Conservation (phyloP, 2,329 filamentous ascomycete genomes). For the Aureobasidium sp. region DNA sequence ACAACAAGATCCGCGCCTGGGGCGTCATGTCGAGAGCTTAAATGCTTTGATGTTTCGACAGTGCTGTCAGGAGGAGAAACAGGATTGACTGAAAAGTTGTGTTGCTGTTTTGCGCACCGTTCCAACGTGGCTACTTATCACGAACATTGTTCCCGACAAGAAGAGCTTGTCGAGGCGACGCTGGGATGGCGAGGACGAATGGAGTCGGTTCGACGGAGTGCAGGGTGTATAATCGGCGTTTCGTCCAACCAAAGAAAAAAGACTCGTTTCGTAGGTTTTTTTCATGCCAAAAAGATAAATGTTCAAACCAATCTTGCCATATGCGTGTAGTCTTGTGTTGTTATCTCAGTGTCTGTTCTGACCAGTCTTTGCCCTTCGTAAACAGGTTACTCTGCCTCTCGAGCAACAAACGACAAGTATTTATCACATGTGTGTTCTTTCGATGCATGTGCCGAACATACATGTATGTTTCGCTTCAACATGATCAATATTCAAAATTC, state of each 20-base stretch:
- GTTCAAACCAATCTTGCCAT: slow-evolving; percentile 7
- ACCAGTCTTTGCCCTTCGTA: not conserved
- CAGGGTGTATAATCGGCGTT: slow-evolving; percentile 13
- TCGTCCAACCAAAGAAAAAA: slow-evolving; percentile 13
- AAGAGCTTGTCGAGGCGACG: slow-evolving; percentile 10
- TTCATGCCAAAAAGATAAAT: slow-evolving; percentile 15
- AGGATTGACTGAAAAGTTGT: slow-evolving; percentile 12
- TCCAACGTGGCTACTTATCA: slow-evolving; percentile 1
- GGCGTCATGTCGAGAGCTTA: slow-evolving; percentile 84
- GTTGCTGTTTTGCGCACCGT: slow-evolving; percentile 8
- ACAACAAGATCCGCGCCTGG: slow-evolving; percentile 98
- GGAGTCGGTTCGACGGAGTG: slow-evolving; percentile 12
- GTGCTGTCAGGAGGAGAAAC: not conserved
- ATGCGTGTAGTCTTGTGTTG: not conserved
- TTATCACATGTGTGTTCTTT: not conserved
- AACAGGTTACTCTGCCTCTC: too few relatives aligned
- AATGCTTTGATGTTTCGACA: slow-evolving; percentile 17
- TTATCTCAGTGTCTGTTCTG: too few relatives aligned
- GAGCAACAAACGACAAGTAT: too few relatives aligned
- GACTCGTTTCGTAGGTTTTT: slow-evolving; percentile 15
- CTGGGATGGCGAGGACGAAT: not conserved
- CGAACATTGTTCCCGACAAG: not conserved
- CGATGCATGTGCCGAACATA: not conserved
- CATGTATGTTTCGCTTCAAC: not conserved
- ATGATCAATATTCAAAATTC: not conserved